phyloP scores from a whole-genome alignment of 225 moss, liverwort and hornwort genomes.

The Bryoerythrophyllum caledonicum region DNA sequence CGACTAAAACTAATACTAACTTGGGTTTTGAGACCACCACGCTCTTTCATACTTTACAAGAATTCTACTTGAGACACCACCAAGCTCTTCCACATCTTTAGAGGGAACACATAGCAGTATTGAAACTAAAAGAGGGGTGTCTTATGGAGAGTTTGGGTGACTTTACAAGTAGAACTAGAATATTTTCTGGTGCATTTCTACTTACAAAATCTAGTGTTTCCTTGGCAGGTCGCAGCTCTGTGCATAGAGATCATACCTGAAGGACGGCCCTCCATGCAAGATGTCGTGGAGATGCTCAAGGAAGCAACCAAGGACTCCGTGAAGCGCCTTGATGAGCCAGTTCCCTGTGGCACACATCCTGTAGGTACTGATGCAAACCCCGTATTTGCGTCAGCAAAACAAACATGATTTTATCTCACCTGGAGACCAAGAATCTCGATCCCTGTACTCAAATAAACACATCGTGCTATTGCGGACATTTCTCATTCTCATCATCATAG shows the following conservation, averaged over 20 bases:
- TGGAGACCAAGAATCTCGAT: neutral
- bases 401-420: slow-evolving; percentile 4
- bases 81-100: too few species aligned
- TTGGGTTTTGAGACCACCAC: too few species aligned
- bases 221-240: slow-evolving; percentile 68
- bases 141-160: too few species aligned
- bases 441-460: slow-evolving; percentile 15
- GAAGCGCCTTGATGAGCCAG: slow-evolving; percentile 24
- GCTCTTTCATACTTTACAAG: too few species aligned
- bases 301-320: slow-evolving; percentile 33
- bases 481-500: neutral
- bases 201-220: slow-evolving; percentile 15
- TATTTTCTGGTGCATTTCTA: neutral
- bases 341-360: slow-evolving; percentile 21
- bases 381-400: slow-evolving; percentile 27
- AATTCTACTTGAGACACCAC: too few species aligned
- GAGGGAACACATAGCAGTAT: too few species aligned
- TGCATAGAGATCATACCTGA: slow-evolving; percentile 83
- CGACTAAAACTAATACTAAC: too few species aligned
- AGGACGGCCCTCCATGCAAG: slow-evolving; percentile 82
- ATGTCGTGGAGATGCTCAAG: slow-evolving; percentile 86
- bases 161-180: too few species aligned
- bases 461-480: neutral
- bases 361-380: slow-evolving; percentile 45
- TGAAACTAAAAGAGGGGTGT: too few species aligned